A percentile compares a stretch with the other conserved stretches of the same genome.
Evolutionary conservation across 1,139 yeast species (phyloP).

Genomic region (Yamadazyma diddensiae): DNA sequence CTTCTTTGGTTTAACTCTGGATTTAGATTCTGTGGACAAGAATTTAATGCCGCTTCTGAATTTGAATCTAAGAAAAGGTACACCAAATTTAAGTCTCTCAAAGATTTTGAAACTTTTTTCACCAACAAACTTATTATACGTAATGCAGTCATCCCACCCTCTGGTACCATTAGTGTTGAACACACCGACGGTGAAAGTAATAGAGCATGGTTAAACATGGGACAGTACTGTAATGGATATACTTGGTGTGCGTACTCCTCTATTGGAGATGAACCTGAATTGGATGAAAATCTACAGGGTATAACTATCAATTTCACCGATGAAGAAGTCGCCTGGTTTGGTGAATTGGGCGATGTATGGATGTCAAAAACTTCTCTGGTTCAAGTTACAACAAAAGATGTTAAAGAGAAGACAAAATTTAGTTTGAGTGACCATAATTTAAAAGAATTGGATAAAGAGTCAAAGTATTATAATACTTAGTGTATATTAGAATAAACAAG

Average conservation of each 20-base stretch:
- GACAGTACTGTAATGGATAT: slow-evolving; percentile 32
- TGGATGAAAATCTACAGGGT: slow-evolving; percentile 17
- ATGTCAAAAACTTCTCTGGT: slow-evolving; percentile 7
- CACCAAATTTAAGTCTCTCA: slow-evolving; percentile 17
- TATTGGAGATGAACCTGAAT: slow-evolving; percentile 22
- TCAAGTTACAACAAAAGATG: not conserved
- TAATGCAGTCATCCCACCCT: slow-evolving; percentile 34
- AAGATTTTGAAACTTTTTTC: slow-evolving; percentile 27
- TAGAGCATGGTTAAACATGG: slow-evolving; percentile 27
- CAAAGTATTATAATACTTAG: slow-evolving; percentile 1
- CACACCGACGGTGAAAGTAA: slow-evolving; percentile 27
- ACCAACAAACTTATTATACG: slow-evolving; percentile 20
- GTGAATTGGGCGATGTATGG: slow-evolving; percentile 29
- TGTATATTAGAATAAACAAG: slow-evolving; percentile 2
- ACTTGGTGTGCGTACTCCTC: slow-evolving; percentile 41
- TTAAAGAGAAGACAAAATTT: not conserved
- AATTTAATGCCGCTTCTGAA: slow-evolving; percentile 22
- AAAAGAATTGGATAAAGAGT: slow-evolving; percentile 2
- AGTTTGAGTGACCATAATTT: slow-evolving; percentile 1
- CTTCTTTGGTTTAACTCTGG: slow-evolving; percentile 37
- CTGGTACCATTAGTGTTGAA: slow-evolving; percentile 12
- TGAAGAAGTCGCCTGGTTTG: slow-evolving; percentile 20
- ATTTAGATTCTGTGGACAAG: slow-evolving; percentile 27
- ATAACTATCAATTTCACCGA: slow-evolving; percentile 19
- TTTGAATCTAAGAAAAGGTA: slow-evolving; percentile 20